Percentiles rank a stretch among this genome's conserved stretches.
Evolutionary conservation across 495 filamentous ascomycete genomes (phyloP).

Genomic region (Hapsidospora chrysogenum): DNA sequence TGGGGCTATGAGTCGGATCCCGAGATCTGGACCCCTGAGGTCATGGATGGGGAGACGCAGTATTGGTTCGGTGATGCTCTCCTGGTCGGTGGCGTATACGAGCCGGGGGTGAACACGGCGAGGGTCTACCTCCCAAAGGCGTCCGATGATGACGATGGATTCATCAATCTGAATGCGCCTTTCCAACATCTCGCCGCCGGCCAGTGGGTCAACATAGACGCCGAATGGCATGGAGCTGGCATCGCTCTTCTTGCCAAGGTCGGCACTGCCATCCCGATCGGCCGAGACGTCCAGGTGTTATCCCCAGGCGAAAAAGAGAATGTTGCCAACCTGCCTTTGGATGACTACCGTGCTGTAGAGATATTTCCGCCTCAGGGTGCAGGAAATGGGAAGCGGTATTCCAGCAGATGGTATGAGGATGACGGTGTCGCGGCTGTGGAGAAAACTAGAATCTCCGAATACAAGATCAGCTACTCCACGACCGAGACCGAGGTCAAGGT

Average conservation of each 20-base stretch:
- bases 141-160: constrained; percentile 30
- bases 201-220: constrained; percentile 40
- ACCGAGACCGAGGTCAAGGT: constrained; percentile 23
- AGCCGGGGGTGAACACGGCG: constrained; percentile 31
- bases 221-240: constrained; percentile 35
- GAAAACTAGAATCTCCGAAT: constrained; percentile 17
- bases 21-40: constrained; percentile 38
- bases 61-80: constrained; percentile 57
- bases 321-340: constrained; percentile 33
- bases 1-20: constrained; percentile 51
- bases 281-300: constrained; percentile 37
- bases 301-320: constrained; percentile 38
- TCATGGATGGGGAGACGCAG: constrained; percentile 42
- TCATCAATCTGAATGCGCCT: constrained; percentile 42
- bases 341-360: constrained; percentile 46
- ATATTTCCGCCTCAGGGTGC: constrained; percentile 36
- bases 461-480: constrained; percentile 25
- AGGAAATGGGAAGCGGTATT: constrained; percentile 9
- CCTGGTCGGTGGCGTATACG: constrained; percentile 47
- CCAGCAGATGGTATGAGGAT: constrained; percentile 39
- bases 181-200: constrained; percentile 41
- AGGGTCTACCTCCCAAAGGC: constrained; percentile 43
- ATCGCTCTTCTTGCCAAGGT: constrained; percentile 47
- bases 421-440: constrained; percentile 35
- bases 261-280: constrained; percentile 40